These are phyloP conservation scores for Cordyceps farinosa DNA, from an alignment of 2,329 filamentous ascomycete genomes.

Conservation along the genomic window DNA sequence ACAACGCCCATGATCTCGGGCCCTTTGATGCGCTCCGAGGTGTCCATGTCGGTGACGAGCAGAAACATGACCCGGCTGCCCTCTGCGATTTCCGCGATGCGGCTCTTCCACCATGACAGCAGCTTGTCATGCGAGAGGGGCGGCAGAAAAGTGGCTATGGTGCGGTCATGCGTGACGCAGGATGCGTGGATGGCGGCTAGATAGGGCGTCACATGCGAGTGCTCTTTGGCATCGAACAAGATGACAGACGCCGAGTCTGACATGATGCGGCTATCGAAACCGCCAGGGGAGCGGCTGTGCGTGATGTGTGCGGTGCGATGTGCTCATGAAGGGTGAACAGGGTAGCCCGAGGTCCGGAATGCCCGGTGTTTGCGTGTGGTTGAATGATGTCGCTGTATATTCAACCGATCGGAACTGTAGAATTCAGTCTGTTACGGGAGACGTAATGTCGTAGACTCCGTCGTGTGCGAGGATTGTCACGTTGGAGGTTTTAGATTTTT, in stretches of 20 bases:
- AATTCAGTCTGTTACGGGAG: too few relatives aligned
- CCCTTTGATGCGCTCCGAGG: slow-evolving; percentile 35
- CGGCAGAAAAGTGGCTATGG: slow-evolving; percentile 57
- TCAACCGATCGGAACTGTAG: too few relatives aligned
- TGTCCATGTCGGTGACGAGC: slow-evolving; percentile 39
- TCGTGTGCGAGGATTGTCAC: background rate
- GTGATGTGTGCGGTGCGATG: background rate
- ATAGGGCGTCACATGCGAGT: slow-evolving; percentile 52
- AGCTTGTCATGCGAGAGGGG: slow-evolving; percentile 55
- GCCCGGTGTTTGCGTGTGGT: background rate
- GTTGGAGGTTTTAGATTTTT: background rate
- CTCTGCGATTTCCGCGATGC: slow-evolving; percentile 44
- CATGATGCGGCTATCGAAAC: slow-evolving; percentile 23
- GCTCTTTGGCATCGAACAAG: slow-evolving; percentile 42
- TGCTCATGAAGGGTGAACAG: too few relatives aligned
- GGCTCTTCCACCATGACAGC: slow-evolving; percentile 53
- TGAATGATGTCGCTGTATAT: too few relatives aligned
- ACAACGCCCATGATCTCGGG: slow-evolving; percentile 53
- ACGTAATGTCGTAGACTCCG: background rate
- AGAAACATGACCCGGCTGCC: slow-evolving; percentile 51
- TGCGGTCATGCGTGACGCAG: slow-evolving; percentile 56
- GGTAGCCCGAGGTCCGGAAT: background rate
- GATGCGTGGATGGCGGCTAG: slow-evolving; percentile 56
- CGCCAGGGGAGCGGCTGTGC: background rate
- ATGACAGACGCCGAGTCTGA: slow-evolving; percentile 34